Evolutionary conservation across 169 alveolate genomes (phyloP), one percentile per base, ranked within the genome.

Genomic region (Plasmodium relictum): DNA sequence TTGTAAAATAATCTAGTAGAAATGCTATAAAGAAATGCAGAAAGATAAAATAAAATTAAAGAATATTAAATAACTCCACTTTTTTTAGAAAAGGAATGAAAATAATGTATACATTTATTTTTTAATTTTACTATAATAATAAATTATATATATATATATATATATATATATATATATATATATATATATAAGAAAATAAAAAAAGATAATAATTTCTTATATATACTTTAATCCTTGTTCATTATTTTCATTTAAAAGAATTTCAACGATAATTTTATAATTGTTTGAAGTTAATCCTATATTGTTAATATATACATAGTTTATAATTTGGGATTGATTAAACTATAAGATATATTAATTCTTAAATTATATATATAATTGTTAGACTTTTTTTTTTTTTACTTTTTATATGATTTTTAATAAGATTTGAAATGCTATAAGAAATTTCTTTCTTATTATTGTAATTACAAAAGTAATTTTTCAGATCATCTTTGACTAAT

Each of bases 161-260:
- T 52, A 48, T 48, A 52, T 52, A 52, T 52, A 50, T 50, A 50
- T 4, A 50, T 50, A 50, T 50, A 6, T n/a, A n/a, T n/a, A n/a
- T n/a, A n/a, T n/a, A n/a, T n/a, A n/a, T n/a, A n/a, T n/a, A n/a
- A n/a, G n/a, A 6, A 52, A 16, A 52, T 52, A 52, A n/a, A 52
- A 0, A 9, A n/a, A 54, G 16, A 18, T 54, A 12, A 12, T 54
- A 56, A 31, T 20, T 62, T 18, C 14, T 41, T 41, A 2, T 59
- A 18, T 66, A 45, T 66, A 78, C 89, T 78, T 78, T 24, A 78
- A 50, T n/a, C 89, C 89, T 65, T 78, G 89, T 12, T 58, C 89
- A 26, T 65, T 78, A 24, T 56, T 78, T 48, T 78, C 89, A 48
- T 78, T 78, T 18, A 78, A 76, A 48, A 78, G 76, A 63, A 78